Evolutionary conservation across 768 basidiomycete genomes (phyloP).

Genomic region (Hericium erinaceus): DNA sequence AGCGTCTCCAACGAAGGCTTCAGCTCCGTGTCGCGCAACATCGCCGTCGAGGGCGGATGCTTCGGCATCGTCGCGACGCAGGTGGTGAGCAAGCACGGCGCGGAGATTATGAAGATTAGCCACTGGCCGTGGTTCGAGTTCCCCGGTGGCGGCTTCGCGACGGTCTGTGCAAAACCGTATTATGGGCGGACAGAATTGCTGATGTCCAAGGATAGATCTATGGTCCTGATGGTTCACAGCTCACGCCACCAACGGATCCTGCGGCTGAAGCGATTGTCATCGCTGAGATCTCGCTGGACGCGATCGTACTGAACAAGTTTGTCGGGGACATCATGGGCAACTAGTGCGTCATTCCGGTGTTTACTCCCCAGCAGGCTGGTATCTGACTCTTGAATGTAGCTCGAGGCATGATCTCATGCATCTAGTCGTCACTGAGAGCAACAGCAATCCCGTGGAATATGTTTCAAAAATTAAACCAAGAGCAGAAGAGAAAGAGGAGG

Average conservation of each 20-base stretch:
- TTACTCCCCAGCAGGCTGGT: neutral
- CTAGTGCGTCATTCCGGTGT: neutral
- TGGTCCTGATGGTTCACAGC: neutral
- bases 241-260: neutral
- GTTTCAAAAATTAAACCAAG: neutral
- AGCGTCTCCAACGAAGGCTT: neutral
- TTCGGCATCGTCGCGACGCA: neutral
- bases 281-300: neutral
- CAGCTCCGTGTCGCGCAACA: neutral
- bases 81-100: neutral
- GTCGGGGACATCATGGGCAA: neutral
- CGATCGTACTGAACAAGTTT: neutral
- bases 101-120: neutral
- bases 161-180: neutral
- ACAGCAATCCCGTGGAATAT: neutral
- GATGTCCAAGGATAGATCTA: neutral
- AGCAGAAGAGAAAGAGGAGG: too few species aligned
- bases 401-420: neutral
- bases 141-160: neutral
- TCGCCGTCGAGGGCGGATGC: neutral
- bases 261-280: neutral
- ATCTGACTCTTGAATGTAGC: neutral
- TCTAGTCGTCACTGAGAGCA: neutral
- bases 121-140: neutral
- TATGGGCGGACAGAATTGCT: neutral